Conservation (phyloP, 1,139 yeast genomes). For the Sugiyamaella neomexicana region DNA sequence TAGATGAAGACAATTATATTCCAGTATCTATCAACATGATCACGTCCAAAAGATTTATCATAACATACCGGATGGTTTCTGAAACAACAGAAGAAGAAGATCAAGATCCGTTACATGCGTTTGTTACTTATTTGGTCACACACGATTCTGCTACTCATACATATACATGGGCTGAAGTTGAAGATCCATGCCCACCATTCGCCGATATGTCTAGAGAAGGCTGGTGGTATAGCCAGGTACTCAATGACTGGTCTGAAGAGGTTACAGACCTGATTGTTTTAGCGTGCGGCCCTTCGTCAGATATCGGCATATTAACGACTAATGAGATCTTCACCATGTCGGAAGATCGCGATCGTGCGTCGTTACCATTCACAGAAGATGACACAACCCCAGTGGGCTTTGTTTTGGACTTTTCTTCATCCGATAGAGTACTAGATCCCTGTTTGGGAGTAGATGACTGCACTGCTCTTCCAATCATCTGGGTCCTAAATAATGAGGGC, state of each 20-base stretch:
- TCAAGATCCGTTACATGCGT: conserved; percentile 11
- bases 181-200: conserved; percentile 59
- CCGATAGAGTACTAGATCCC: conserved; percentile 51
- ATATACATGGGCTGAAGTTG: conserved; percentile 38
- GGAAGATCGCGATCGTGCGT: conserved; percentile 71
- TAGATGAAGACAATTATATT: conserved; percentile 6
- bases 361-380: conserved; percentile 66
- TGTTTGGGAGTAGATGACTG: conserved; percentile 58
- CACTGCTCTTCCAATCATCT: conserved; percentile 61
- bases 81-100: conserved; percentile 18
- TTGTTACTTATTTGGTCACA: conserved; percentile 14
- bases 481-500: conserved; percentile 65
- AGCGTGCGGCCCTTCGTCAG: conserved; percentile 65
- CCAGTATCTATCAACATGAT: conserved; percentile 26
- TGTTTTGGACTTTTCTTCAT: conserved; percentile 56
- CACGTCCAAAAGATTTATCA: conserved; percentile 32
- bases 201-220: conserved; percentile 54
- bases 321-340: conserved; percentile 45
- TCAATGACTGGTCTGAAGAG: conserved; percentile 50
- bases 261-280: conserved; percentile 45
- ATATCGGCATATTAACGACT: conserved; percentile 49
- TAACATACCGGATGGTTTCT: conserved; percentile 29
- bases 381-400: conserved; percentile 74
- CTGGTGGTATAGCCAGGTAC: conserved; percentile 47
- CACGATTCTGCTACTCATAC: conserved; percentile 14